Evolutionary conservation across 805 yeast genomes (phyloP).

Genomic region (Isabelozyma pseudorhagii): DNA sequence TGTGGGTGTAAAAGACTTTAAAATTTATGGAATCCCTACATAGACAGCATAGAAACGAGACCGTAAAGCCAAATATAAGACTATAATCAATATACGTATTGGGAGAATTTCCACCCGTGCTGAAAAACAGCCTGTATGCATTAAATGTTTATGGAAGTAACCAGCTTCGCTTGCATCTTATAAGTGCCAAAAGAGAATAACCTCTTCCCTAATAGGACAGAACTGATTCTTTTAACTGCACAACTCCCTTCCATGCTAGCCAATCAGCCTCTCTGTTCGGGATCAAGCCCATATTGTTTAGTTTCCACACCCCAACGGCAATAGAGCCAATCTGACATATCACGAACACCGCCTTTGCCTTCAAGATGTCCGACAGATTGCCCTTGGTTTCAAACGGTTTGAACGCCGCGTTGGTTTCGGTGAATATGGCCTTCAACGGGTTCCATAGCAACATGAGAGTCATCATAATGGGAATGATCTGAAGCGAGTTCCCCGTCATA

Average conservation of each 20-base stretch:
- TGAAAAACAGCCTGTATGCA: no score
- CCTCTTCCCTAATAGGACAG: no score
- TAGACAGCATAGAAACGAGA: no score
- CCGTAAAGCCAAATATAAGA: no score
- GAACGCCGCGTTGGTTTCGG: constrained; percentile 55
- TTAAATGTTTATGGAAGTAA: no score
- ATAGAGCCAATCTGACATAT: constrained; percentile 52
- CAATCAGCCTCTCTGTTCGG: constrained; percentile 89
- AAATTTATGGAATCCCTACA: no score
- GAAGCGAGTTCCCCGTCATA: constrained; percentile 88
- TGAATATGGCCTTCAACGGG: constrained; percentile 70
- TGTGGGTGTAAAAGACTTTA: no score
- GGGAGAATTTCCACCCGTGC: no score
- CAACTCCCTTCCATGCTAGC: constrained; percentile 75
- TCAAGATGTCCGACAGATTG: constrained; percentile 25
- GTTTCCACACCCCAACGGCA: constrained; percentile 79
- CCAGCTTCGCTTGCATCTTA: no score
- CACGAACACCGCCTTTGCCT: constrained; percentile 23
- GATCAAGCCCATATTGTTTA: constrained; percentile 83
- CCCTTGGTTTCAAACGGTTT: constrained; percentile 38
- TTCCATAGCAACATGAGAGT: constrained; percentile 77
- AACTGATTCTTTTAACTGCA: constrained; percentile 15
- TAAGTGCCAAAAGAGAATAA: no score
- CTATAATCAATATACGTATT: no score
- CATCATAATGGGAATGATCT: constrained; percentile 88